Evolutionary conservation across 176 grass and related monocot genomes (phyloP), one percentile per base, ranked within the genome.

Genomic region (Metroxylon sagu): DNA sequence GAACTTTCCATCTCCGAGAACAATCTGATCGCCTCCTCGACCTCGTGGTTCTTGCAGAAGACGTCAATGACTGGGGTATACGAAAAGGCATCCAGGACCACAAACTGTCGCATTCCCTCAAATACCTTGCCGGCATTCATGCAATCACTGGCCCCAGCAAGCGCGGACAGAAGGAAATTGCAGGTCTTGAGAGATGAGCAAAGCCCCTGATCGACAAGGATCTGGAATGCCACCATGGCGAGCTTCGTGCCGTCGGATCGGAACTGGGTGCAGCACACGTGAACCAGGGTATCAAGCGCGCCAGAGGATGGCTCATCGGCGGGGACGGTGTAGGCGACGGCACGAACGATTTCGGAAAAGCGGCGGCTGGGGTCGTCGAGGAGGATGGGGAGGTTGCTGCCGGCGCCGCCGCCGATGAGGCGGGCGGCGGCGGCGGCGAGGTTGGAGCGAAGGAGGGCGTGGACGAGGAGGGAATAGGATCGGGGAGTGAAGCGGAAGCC

Each of bases 51-150:
- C 63, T 75, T 82, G 78, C 83, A 89, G 7, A 73, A 56, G 15
- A 67, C 69, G 67, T 71, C 72, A 54, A 95, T 82, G 60, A 95
- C 50, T 6, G 69, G 61, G 2, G 74, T 84, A 52, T 95, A 95
- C n/a, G 86, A 87, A 62, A 70, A 72, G 12, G 54, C 78, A 56
- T 89, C 53, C 2, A 71, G 79, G 50, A 56, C 59, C 48, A 84
- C 77, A 52, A 29, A 54, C 70, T 76, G 77, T 18, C 48, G 52
- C 80, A 95, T 87, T 89, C 52, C 48, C 55, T 74, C 71, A 5
- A 95, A 85, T 80, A 95, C 80, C 63, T 67, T 29, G 26, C 21
- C 31, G 31, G 80, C 83, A 21, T 73, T 43, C 1, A 70, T 71
- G 0, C 71, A 67, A 62, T 87, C 61, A 25, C 74, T 68, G 50